Evolutionary conservation across 2,329 filamentous ascomycete genomes (phyloP), one percentile per base, ranked within the genome.

Genomic region (Scedosporium dehoogii): DNA sequence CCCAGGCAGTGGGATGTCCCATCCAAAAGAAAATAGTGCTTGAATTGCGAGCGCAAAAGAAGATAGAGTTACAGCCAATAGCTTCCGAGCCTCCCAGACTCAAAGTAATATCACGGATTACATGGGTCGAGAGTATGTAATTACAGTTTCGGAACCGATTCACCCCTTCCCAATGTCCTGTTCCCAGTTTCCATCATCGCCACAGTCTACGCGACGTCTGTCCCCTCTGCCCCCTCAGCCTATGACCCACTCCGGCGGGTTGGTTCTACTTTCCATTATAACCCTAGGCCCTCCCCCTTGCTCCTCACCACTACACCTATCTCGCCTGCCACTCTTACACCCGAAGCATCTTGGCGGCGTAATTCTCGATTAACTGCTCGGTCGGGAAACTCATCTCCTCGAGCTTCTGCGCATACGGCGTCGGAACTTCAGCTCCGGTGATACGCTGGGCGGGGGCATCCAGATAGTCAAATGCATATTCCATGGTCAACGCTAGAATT

Each of bases 401-500:
- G 63, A 99, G 85, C 74, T 91, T 90, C 77, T 88, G 82, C 64
- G 94, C 93, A 74, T 99, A 97, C 44, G 94, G 94, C 6, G 94
- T 99, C 59, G 94, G 94, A 12, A 99, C 94, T 76, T 99, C 94
- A 67, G 94, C 93, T 75, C 94, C 94, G 64, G 94, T 97, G 71
- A 99, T 87, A 76, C 94, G 88, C 76, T 93, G 89, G 65, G 92
- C 94, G 58, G 94, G 94, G 63, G 92, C 91, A 72, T 97, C 88
- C 67, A 99, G 88, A 81, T 96, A 97, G 81, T 99, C 94, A 73
- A 97, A 99, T 66, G 86, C 92, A 77, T 97, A 99, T 80, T 99
- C 94, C 89, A 96, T 96, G 66, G 91, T 88, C 65, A 97, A 82
- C 64, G 94, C 94, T 66, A 99, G 85, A 70, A 99, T 92, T 81